Evolutionary conservation across 148 eudicot genomes (phyloP), one percentile per base, ranked within the genome.

Genomic region (Tetragonia tetragonoides): DNA sequence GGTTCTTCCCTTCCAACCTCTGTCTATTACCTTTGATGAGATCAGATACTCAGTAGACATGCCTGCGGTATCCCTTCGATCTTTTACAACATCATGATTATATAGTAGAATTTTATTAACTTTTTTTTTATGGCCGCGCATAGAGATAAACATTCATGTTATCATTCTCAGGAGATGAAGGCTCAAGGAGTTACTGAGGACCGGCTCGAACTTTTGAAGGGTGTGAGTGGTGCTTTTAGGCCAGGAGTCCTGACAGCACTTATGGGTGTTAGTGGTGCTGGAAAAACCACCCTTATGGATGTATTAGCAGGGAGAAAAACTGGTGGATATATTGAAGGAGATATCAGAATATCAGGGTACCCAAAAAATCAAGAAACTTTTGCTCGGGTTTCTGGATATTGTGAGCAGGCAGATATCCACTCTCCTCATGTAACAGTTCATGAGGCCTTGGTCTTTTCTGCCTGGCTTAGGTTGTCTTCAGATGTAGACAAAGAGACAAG

Each of bases 271-370:
- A 86, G 88, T 83, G 88, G 88, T 17, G 93, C 95, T 11, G 93
- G 97, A 51, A 90, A 92, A 82, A 92, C 97, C 56, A 92, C 97
- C 14, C 86, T 90, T 20, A 92, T 92, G 97, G 97, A 92, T 76
- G 93, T 90, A 60, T 75, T 92, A 79, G 92, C 97, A 1, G 97
- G 97, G 38, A 81, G 94, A 62, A 90, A 90, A 87, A 92, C 94
- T 0, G 90, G 92, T 47, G 93, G 91, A 46, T 87, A 87, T 61
- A 88, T 89, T 3, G 91, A 86, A 8, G 96, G 96, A 64, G 85
- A 72, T 38, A 84, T 88, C 72, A 88, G 61, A 54, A 84, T 91
- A 17, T 91, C 96, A 0, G 96, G 96, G 10, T 91, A 86, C 64
- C 87, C 88, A 5, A 91, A 91, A 71, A 91, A 83, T 47, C 96